These are phyloP conservation scores for Megacollybia marginata DNA, from an alignment of 768 basidiomycete species.

Conservation along the genomic window DNA sequence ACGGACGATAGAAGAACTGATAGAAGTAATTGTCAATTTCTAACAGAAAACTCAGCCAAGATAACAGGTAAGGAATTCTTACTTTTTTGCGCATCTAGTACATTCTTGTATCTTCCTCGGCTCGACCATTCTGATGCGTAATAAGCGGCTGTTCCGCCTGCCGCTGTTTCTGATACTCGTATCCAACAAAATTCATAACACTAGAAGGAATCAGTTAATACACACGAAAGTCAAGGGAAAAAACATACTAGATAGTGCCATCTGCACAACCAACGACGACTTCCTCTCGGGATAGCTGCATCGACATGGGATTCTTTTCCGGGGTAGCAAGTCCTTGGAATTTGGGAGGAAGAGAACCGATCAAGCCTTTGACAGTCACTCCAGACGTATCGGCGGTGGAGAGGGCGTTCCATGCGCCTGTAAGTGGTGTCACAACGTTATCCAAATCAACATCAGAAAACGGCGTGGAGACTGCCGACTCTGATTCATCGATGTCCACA, in stretches of 20 bases:
- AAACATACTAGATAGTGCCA: constrained; percentile 83
- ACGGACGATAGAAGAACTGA: no score
- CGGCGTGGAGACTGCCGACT: constrained; percentile 1
- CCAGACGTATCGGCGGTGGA: constrained; percentile 33
- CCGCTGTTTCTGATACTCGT: constrained; percentile 45
- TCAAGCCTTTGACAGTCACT: constrained; percentile 45
- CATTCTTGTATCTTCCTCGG: no score
- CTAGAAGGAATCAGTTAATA: constrained; percentile 20
- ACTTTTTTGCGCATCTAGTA: no score
- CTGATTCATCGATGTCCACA: constrained; percentile 12
- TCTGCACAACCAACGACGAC: constrained; percentile 89
- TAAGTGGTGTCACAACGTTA: constrained; percentile 54
- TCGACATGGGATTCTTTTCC: constrained; percentile 92
- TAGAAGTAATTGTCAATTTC: no score
- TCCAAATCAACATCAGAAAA: constrained; percentile 48
- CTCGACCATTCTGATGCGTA: no score
- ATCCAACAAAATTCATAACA: constrained; percentile 58
- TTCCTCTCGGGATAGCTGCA: constrained; percentile 87
- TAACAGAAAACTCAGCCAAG: no score
- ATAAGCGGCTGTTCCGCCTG: not conserved
- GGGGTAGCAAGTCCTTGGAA: constrained; percentile 78
- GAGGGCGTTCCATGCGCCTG: constrained; percentile 71
- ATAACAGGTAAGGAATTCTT: no score
- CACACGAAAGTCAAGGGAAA: not conserved
- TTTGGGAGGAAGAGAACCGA: constrained; percentile 56